These are phyloP conservation scores for Urochloa ruziziensis DNA, from an alignment of 176 grass and related monocot genomes.

Conservation along the genomic window DNA sequence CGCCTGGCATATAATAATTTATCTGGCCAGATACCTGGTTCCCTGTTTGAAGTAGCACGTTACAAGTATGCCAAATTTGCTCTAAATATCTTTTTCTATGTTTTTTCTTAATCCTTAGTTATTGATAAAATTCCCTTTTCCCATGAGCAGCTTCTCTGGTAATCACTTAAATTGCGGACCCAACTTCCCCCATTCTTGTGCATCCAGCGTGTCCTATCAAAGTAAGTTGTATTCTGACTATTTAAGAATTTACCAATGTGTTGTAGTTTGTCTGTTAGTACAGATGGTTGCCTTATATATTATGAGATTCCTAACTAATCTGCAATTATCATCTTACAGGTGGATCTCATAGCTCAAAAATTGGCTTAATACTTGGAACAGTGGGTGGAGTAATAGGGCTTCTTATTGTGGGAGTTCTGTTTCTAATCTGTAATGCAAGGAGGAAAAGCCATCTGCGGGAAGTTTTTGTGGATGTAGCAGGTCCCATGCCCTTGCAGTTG, in stretches of 20 bases:
- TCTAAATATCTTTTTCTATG: background rate
- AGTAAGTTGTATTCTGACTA: constrained; percentile 40
- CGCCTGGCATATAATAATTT: constrained; percentile 77
- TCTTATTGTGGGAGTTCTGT: constrained; percentile 47
- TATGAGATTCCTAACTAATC: background rate
- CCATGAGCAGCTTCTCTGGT: constrained; percentile 61
- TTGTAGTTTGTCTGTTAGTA: background rate
- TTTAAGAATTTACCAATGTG: background rate
- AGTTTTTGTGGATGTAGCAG: constrained; percentile 82
- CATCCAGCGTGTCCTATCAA: constrained; percentile 47
- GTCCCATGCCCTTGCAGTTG: constrained; percentile 20
- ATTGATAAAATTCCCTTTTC: constrained; percentile 24
- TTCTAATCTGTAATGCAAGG: constrained; percentile 62
- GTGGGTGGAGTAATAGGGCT: constrained; percentile 65
- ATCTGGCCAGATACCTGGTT: constrained; percentile 70
- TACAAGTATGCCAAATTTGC: constrained; percentile 62
- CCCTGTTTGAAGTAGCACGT: constrained; percentile 73
- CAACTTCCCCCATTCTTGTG: constrained; percentile 54
- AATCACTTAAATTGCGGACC: constrained; percentile 74
- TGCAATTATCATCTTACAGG: constrained; percentile 46
- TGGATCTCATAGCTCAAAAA: constrained; percentile 55
- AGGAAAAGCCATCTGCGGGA: constrained; percentile 52
- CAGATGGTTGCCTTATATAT: background rate
- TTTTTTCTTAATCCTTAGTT: background rate
- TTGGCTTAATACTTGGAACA: constrained; percentile 64